Conservation (phyloP, 1,284 basidiomycete genomes). For the Sporisorium sorghi region DNA sequence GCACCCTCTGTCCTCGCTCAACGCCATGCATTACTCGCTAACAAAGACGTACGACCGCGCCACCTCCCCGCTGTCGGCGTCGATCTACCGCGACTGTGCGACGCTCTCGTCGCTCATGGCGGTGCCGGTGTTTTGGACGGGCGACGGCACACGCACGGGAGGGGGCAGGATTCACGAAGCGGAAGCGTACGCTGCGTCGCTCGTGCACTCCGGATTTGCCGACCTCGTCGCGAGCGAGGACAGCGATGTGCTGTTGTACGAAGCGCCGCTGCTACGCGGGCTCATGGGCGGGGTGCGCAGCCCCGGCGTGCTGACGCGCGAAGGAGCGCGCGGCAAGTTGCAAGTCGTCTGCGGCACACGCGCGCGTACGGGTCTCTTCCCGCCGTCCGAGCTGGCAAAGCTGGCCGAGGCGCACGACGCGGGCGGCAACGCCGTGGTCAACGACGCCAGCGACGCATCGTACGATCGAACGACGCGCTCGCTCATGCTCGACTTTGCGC, state of each 20-base stretch:
- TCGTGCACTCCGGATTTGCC: slow-evolving; percentile 62
- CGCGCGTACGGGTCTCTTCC: slow-evolving; percentile 51
- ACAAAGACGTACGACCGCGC: slow-evolving; percentile 53
- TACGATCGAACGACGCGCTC: slow-evolving; percentile 40
- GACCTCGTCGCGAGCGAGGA: slow-evolving; percentile 69
- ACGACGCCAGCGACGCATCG: neutral
- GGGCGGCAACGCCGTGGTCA: neutral
- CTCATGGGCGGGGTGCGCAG: slow-evolving; percentile 49
- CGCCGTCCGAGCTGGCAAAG: slow-evolving; percentile 21
- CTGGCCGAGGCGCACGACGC: slow-evolving; percentile 8
- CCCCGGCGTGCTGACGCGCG: slow-evolving; percentile 10
- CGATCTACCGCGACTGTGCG: slow-evolving; percentile 57
- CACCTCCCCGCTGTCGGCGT: slow-evolving; percentile 44
- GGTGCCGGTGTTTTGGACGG: slow-evolving; percentile 65
- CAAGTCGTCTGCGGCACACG: slow-evolving; percentile 56
- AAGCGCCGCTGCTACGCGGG: slow-evolving; percentile 64
- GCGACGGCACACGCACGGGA: slow-evolving; percentile 53
- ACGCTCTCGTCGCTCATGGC: slow-evolving; percentile 55
- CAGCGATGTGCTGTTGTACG: slow-evolving; percentile 68
- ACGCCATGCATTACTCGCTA: slow-evolving; percentile 42
- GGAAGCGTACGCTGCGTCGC: slow-evolving; percentile 65
- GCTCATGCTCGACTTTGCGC: slow-evolving; percentile 63
- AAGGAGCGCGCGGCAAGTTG: slow-evolving; percentile 36
- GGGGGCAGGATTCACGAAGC: slow-evolving; percentile 66
- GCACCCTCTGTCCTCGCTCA: slow-evolving; percentile 25